Evolutionary conservation across 352 stramenopile species (phyloP), one percentile per base, ranked within the genome.

Genomic region (Phytopythium aichiense): DNA sequence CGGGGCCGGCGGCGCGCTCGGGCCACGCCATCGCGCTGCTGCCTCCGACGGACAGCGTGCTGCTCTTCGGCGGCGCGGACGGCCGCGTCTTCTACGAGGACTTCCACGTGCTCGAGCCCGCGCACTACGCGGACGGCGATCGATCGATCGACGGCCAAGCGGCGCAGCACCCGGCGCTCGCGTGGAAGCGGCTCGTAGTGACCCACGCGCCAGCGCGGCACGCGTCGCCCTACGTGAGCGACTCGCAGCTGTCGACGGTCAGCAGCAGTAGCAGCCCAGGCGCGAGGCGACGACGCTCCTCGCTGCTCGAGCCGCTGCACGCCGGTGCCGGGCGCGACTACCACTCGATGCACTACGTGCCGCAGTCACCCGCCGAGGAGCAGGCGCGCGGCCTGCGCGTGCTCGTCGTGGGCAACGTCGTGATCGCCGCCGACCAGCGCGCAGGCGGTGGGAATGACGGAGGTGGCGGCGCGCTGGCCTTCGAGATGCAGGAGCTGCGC

Each of bases 271-370:
- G 51, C 37, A 35, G 62, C 58, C 45, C 46, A 8, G 15, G 22
- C 6, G 23, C 23, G 5, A 53, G 45, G 5, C n/a, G 42, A 23
- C 13, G 56, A 48, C 11, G 45, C 60, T n/a, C 46, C 60, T 45
- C 23, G 50, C 65, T 58, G 28, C 8, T 31, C 16, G 53, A 51
- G 35, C 67, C 53, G 12, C 43, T 61, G 42, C 66, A 71, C 38
- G 51, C 63, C 18, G 64, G 69, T 58, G 51, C 60, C 56, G 67
- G 68, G 30, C 77, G 83, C 40, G 77, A 88, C 61, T 80, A 87
- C 60, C 80, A 89, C 67, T 76, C 77, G 13, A 90, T 92, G 80
- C 83, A 92, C 67, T 92, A 92, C 58, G 68, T 90, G 9, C 61
- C 77, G 35, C 61, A 68, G 22, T 61, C 69, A 18, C 56, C 22